Conservation (phyloP, 441 rosid species). For the Jatropha multifida region DNA sequence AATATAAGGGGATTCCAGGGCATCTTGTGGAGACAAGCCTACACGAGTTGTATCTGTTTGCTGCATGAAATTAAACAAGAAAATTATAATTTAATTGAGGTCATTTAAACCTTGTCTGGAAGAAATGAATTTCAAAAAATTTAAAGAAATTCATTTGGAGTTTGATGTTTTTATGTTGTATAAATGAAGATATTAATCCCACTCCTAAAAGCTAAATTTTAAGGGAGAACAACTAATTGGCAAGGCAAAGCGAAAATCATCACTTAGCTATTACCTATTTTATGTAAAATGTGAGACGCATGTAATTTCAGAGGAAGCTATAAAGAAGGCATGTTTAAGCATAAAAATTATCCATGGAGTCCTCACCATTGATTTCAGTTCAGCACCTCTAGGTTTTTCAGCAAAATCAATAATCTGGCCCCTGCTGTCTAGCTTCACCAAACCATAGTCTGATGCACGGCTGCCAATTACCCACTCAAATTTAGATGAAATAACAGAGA, state of each 20-base stretch:
- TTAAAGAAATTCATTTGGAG: too few relatives aligned
- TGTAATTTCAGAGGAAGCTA: background rate
- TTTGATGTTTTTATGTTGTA: too few relatives aligned
- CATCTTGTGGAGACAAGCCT: slow-evolving; percentile 72
- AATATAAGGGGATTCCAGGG: slow-evolving; percentile 62
- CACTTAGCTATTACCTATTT: background rate
- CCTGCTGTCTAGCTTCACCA: slow-evolving; percentile 70
- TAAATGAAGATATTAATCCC: too few relatives aligned
- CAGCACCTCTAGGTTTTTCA: slow-evolving; percentile 79
- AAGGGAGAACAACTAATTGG: background rate
- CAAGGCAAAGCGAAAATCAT: background rate
- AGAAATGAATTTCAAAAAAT: too few relatives aligned
- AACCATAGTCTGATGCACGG: slow-evolving; percentile 90
- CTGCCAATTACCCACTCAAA: slow-evolving; percentile 39
- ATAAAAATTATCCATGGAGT: slow-evolving; percentile 1
- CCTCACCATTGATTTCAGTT: slow-evolving; percentile 79
- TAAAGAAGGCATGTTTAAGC: background rate
- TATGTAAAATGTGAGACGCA: background rate
- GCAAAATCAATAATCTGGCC: slow-evolving; percentile 69
- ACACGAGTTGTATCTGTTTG: slow-evolving; percentile 63
- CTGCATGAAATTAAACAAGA: slow-evolving; percentile 41
- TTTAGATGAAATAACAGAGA: slow-evolving; percentile 16
- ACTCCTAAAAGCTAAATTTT: too few relatives aligned
- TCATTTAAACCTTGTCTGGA: too few relatives aligned
- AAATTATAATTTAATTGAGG: background rate